Evolutionary conservation across 106 monocot species (phyloP).

Genomic region (Triglochin maritima): DNA sequence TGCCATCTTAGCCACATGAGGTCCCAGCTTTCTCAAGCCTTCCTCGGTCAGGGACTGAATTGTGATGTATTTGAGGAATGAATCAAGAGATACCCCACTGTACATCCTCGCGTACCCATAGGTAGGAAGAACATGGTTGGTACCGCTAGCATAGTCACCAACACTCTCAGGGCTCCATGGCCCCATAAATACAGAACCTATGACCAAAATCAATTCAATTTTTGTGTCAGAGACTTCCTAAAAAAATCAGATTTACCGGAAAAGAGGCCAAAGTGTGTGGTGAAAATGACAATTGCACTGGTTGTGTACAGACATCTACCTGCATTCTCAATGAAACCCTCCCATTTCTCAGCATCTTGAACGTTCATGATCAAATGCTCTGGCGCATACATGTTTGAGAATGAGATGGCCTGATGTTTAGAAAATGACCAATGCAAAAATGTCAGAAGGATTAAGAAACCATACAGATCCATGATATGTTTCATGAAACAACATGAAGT

Average conservation of each 20-base stretch:
- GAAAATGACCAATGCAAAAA: background rate
- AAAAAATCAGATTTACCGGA: no score
- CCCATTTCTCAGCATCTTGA: slow-evolving; percentile 77
- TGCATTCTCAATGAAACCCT: slow-evolving; percentile 80
- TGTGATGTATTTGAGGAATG: slow-evolving; percentile 87
- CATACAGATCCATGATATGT: background rate
- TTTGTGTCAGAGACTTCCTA: background rate
- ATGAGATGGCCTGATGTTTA: slow-evolving; percentile 59
- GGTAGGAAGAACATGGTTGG: slow-evolving; percentile 94
- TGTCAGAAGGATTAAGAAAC: background rate
- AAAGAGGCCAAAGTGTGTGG: no score
- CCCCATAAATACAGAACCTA: slow-evolving; percentile 81
- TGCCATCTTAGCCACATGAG: slow-evolving; percentile 85
- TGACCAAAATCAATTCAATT: background rate
- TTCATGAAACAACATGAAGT: background rate
- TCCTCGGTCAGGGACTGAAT: slow-evolving; percentile 84
- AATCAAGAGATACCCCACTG: slow-evolving; percentile 77
- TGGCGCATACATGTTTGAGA: slow-evolving; percentile 96
- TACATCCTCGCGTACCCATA: slow-evolving; percentile 97
- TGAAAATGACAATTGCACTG: no score
- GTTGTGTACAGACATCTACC: slow-evolving; percentile 23
- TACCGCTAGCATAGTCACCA: slow-evolving; percentile 95
- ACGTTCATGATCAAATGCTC: slow-evolving; percentile 95
- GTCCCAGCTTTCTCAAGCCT: slow-evolving; percentile 65
- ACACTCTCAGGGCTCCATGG: slow-evolving; percentile 94